These are phyloP conservation scores for Erythrophleum ivorense DNA, from an alignment of 331 rosid genomes.

Conservation along the genomic window DNA sequence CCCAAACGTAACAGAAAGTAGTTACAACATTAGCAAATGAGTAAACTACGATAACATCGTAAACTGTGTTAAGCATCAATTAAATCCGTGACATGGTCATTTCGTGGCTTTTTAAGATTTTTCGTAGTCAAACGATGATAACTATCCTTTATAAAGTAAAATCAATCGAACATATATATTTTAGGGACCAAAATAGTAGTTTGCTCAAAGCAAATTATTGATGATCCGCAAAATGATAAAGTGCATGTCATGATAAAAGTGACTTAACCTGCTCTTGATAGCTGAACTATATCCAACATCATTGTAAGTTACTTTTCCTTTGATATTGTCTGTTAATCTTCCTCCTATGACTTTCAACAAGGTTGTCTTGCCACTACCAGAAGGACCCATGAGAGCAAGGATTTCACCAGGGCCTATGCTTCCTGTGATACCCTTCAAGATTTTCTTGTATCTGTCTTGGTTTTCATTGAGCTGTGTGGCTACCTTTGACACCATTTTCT, in stretches of 20 bases:
- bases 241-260: neutral
- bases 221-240: slow-evolving; percentile 28
- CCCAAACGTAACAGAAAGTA: slow-evolving; percentile 13
- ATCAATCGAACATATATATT: too few species aligned
- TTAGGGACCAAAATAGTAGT: too few species aligned
- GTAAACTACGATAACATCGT: too few species aligned
- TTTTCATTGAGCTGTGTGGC: slow-evolving; percentile 54
- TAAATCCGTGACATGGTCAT: too few species aligned
- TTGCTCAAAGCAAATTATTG: neutral
- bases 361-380: slow-evolving; percentile 99
- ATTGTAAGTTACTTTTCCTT: slow-evolving; percentile 81
- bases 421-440: slow-evolving; percentile 90
- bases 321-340: slow-evolving; percentile 71
- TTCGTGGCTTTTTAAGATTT: too few species aligned
- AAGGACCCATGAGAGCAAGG: slow-evolving; percentile 98
- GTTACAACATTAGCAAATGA: neutral
- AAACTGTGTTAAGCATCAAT: too few species aligned
- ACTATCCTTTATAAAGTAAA: too few species aligned
- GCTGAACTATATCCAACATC: slow-evolving; percentile 70
- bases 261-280: slow-evolving; percentile 75
- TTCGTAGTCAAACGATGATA: too few species aligned
- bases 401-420: slow-evolving; percentile 92
- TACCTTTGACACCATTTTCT: slow-evolving; percentile 60
- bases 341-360: slow-evolving; percentile 88
- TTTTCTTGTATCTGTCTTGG: slow-evolving; percentile 67